Base-by-base conservation (phyloP, 2,329 filamentous ascomycete genomes). In the Alternaria triticina region DNA sequence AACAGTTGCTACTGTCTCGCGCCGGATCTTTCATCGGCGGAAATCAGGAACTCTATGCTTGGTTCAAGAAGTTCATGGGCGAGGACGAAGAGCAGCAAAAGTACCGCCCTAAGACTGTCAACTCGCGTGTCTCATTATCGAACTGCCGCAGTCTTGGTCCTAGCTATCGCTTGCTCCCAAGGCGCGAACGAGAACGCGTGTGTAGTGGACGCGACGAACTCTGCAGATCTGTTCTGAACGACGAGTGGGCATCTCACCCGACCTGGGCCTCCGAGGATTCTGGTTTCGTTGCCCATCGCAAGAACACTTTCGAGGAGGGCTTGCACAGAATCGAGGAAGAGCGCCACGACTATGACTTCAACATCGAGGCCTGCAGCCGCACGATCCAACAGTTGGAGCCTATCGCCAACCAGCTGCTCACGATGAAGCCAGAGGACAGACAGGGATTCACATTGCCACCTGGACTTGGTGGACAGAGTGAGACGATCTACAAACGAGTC, bases 191-290 rank as follows among this genome's bases (percentile, higher is more conserved):
- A 11, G 89, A 96, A 63, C 96, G 97, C 83, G 89, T 91, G 1
- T 99, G 96, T 82, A 96, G 93, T 75, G 96, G 96, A 11, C 91
- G 96, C 49, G 96, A 99, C 76, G 94, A 97, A 79, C 90, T 99
- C 70, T 99, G 96, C 82, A 91, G 93, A 70, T 90, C 91, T 23
- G 95, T 99, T 1, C 85, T 99, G 58, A 99, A 99, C 70, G 96
- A 99, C 72, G 93, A 97, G 70, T 99, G 96, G 96, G 96, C 96
- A 2, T 98, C 95, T 25, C 96, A 99, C 81, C 96, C 96, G 4
- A 99, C 96, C 0, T 99, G 96, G 96, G 96, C 95, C 2, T 98
- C 95, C 1, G 96, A 99, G 80, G 96, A 99, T 77, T 97, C 93
- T 47, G 96, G 96, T 0, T 99, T 99, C 73, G 95, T 99, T 63